A percentile compares a stretch with the other conserved stretches of the same genome.
Evolutionary conservation across 768 basidiomycete species (phyloP).

Genomic region (Termitomyces eurrhizus): DNA sequence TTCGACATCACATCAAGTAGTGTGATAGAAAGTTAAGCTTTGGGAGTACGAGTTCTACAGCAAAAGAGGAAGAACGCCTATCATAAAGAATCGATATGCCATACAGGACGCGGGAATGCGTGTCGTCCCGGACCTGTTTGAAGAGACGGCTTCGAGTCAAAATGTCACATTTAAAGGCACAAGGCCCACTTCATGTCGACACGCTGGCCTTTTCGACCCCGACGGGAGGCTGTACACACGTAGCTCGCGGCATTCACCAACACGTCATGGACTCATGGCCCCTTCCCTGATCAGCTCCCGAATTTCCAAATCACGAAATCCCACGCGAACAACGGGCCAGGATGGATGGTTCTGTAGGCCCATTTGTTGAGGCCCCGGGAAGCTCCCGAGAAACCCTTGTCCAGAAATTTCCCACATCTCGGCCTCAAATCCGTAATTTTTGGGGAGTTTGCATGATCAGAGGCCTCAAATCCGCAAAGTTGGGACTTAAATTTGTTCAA

Average conservation of each 20-base stretch:
- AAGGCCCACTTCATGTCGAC: neutral
- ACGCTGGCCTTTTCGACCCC: neutral
- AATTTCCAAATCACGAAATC: neutral
- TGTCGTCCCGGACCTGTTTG: neutral
- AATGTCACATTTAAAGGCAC: neutral
- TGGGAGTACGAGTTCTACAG: neutral
- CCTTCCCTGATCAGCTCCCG: neutral
- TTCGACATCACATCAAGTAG: neutral
- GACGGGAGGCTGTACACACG: neutral
- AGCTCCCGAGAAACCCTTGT: too few species aligned
- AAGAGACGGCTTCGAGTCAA: neutral
- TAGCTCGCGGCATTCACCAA: neutral
- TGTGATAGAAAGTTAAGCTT: neutral
- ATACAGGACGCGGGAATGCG: too few species aligned
- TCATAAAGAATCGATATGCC: neutral
- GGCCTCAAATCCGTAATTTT: too few species aligned
- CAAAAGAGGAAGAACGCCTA: neutral
- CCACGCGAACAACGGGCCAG: neutral
- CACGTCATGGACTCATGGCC: neutral
- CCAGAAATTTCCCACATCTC: too few species aligned
- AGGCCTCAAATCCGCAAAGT: too few species aligned
- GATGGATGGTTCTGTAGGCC: too few species aligned
- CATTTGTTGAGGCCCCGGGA: too few species aligned
- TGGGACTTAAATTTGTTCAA: too few species aligned
- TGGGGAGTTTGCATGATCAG: too few species aligned